Base-by-base conservation (phyloP, 2,329 filamentous ascomycete genomes). In the Albophoma yamanashiensis region DNA sequence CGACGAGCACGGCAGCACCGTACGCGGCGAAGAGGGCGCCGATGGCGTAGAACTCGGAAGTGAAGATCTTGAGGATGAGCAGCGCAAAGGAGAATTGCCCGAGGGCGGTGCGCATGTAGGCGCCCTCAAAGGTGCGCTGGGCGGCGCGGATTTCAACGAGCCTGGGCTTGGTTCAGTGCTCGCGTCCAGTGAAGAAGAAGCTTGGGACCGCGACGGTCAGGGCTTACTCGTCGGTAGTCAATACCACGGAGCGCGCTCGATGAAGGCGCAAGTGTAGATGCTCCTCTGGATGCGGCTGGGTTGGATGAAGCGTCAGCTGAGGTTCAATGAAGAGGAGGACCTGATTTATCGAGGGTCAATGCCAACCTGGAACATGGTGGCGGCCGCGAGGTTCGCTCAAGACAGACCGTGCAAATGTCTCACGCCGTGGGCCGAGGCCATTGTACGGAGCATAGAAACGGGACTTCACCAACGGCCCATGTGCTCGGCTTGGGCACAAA, bases 1-100 rank as follows among this genome's bases (percentile, higher is more conserved):
- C 91, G 34, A 90, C 79, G 70, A 97, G 79, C 56, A 99, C 84
- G 8, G 91, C 90, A 4, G 88, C 86, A 15, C 93, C 94, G 70
- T 97, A 97, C 56, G 91, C 87, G 52, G 94, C 92, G 71, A 97
- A 97, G 39, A 99, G 80, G 8, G 94, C 94, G n/a, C 94, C 94
- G 64, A 97, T 96, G 66, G 89, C 86, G 76, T 97, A 97, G 79
- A 99, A 97, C 71, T 97, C 94, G 58, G 87, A 84, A 11, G 92
- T 97, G 78, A 99, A 97, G 74, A 99, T 95, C 77, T 95, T 96
- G 60, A 75, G 67, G 58, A 99, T 90, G 64, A 99, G 87, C 57
- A 99, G 86, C 25, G 93, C 88, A 74, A 99, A 97, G 60, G 89
- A 93, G 78, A 97, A 97, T 70, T 97, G 92, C 3, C 90, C 91